Evolutionary conservation across 345 rosid species (phyloP), one percentile per base, ranked within the genome.

Genomic region (Rhizophora apiculata): DNA sequence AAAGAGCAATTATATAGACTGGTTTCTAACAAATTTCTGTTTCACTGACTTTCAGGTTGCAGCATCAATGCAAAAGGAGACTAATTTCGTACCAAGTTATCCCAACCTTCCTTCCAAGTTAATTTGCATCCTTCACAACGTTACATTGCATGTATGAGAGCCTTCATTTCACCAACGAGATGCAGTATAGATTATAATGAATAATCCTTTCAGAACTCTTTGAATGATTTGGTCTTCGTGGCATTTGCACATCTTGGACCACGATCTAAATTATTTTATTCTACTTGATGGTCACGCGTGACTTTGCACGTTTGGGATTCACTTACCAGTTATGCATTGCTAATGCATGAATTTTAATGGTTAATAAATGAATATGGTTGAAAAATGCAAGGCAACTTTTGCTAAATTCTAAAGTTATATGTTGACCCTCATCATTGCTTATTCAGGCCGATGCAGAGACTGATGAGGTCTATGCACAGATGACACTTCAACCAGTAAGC

Each of bases 381-480:
- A 21, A 15, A 20, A 24, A 30, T 26, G 51, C 5, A n/a, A 21
- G 36, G n/a, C 22, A 39, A 60, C 48, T 16, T 63, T 49, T 54
- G 9, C 49, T 43, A 29, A 48, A 60, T 16, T 67, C 52, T 52
- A 43, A 56, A 53, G 52, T 51, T 51, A 55, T 46, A 60, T 16
- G 31, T 36, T 34, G 30, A 43, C 62, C 72, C 37, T 29, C 27
- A 52, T 60, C 22, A 63, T 49, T 46, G 36, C 64, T 18, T 67
- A 49, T 60, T 82, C 84, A 88, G 94, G 94, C 91, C 71, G 94
- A 88, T 75, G 74, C 70, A 9, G 94, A 88, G 79, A 86, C 89
- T 24, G 94, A 88, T 65, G 94, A 88, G 72, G 91, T 88, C 65
- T 88, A 86, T 74, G 91, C 94, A 5, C 94, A 88, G 74, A 88